phyloP scores from a whole-genome alignment of 139 green algal genomes.

The Diplosphaera chodatii region DNA sequence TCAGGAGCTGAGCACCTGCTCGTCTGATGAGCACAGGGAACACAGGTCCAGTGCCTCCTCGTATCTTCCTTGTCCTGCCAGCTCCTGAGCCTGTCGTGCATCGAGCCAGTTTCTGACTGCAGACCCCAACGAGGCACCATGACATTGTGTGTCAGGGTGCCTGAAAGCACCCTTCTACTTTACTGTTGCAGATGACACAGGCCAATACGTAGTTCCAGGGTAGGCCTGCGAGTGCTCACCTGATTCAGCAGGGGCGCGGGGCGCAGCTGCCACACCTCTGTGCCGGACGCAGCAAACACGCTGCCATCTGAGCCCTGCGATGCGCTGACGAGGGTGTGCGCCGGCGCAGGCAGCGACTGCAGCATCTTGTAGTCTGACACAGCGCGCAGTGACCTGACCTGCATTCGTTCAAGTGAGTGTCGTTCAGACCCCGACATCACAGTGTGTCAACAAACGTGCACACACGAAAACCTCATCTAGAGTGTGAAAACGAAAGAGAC shows the following conservation, averaged over 20 bases:
- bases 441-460: too few species aligned
- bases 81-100: slow-evolving; percentile 52
- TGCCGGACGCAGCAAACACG: slow-evolving; percentile 26
- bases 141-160: too few species aligned
- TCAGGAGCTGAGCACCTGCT: neutral
- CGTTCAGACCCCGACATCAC: too few species aligned
- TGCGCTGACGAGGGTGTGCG: slow-evolving; percentile 5
- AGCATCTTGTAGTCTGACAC: slow-evolving; percentile 1
- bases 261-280: slow-evolving; percentile 34
- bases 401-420: too few species aligned
- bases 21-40: neutral
- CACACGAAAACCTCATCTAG: too few species aligned
- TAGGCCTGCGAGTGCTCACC: slow-evolving; percentile 21
- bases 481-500: too few species aligned
- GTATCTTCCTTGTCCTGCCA: slow-evolving; percentile 53
- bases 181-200: too few species aligned
- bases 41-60: slow-evolving; percentile 57
- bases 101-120: too few species aligned
- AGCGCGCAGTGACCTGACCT: slow-evolving; percentile 31
- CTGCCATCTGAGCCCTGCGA: slow-evolving; percentile 14
- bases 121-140: too few species aligned
- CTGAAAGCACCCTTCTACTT: too few species aligned
- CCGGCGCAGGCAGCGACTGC: slow-evolving; percentile 32
- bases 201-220: too few species aligned
- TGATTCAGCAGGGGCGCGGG: slow-evolving; percentile 43